Base-by-base conservation (phyloP, 2,329 filamentous ascomycete species). In the Diaporthe vexans region DNA sequence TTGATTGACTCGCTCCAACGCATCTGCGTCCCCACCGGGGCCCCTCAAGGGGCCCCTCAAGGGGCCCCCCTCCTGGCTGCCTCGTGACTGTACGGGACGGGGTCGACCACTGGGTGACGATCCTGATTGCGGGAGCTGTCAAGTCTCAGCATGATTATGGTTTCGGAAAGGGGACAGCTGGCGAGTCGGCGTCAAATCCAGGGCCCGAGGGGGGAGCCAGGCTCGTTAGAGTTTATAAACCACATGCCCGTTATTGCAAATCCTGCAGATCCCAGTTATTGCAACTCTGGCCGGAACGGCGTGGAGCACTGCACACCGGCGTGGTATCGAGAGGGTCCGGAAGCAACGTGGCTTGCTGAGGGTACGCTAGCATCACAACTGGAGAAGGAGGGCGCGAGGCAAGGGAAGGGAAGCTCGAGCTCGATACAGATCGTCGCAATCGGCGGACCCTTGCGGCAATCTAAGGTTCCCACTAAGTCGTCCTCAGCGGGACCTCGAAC, bases 381-480 rank as follows among this genome's bases (percentile, higher is more conserved):
- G 69, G 69, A 46, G 69, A 67, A 52, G 21, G 5, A 35, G 24
- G 21, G 63, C 9, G 24, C 33, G 40, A 37, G n/a, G 48, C 63
- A 37, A 68, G 48, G 29, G 63, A 40, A 54, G 29, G 40, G 43
- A 11, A 52, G 69, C 69, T 61, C 56, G 43, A 61, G 43, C 40
- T 71, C 69, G 56, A 71, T 52, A 59, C 33, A 71, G 69, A 71
- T 71, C 69, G 33, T 71, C 69, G 69, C 52, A 61, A 59, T 71
- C 43, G 54, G 33, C 56, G 56, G 51, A 52, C 57, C 69, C 69
- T 61, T 61, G 69, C 43, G 69, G 69, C 56, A 61, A 71, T 61
- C 69, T 37, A 40, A 48, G 57, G 56, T 71, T 40, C 69, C 56
- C 54, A 58, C 54, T 35, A 43, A 58, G 26, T 70, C 52, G 40